Conservation (phyloP, 2,329 filamentous ascomycete species). For the Fusarium mangiferae region DNA sequence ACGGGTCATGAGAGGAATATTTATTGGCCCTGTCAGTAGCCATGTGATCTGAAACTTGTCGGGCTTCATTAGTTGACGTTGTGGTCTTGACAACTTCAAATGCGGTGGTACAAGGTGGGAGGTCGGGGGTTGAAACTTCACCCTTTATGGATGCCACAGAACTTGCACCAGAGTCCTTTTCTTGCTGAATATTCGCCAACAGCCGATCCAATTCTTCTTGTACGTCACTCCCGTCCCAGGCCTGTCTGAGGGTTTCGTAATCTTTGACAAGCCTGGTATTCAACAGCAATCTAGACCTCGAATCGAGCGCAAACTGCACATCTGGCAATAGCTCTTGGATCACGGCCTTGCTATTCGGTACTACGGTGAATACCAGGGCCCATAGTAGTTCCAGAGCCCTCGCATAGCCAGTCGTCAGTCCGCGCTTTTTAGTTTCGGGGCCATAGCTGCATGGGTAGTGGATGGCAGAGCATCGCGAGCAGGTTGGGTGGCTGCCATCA, state of each 20-base stretch:
- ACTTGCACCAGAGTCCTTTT: not conserved
- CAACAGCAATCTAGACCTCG: not conserved
- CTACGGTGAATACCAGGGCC: not conserved
- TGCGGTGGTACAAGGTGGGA: not conserved
- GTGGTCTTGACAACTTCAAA: not conserved
- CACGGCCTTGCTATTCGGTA: not conserved
- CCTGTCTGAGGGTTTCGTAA: not conserved
- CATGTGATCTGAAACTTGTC: not conserved
- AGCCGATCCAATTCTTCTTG: not conserved
- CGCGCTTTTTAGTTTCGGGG: not conserved
- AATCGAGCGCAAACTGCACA: not conserved
- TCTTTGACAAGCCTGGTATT: not conserved
- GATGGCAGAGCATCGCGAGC: not conserved
- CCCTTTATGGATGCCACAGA: not conserved
- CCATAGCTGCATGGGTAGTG: not conserved
- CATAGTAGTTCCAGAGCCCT: not conserved
- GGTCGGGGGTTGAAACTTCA: not conserved
- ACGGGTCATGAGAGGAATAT: not conserved
- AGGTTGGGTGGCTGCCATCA: not conserved
- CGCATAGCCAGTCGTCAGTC: not conserved
- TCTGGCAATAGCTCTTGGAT: not conserved
- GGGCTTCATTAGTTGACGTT: not conserved
- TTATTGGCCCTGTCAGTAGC: not conserved
- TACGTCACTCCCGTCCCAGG: not conserved
- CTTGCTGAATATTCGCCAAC: not conserved